Base-by-base conservation (phyloP, 352 stramenopile genomes). In the Phytophthora pluvialis region DNA sequence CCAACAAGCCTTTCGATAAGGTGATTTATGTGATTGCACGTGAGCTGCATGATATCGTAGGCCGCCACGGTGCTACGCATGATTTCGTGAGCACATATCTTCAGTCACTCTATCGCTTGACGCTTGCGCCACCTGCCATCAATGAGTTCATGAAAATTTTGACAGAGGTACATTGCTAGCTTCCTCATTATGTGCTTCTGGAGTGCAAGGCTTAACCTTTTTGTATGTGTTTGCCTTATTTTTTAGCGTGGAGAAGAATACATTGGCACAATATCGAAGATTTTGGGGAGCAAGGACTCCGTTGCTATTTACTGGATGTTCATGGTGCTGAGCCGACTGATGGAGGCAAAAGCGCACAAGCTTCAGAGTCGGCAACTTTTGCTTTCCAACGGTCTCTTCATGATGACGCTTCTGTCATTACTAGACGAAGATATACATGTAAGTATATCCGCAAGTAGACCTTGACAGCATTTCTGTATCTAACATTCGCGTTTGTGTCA, bases 1-100 rank as follows among this genome's bases (percentile, higher is more conserved):
- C 82, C 0, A 93, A 82, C 56, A 93, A 94, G 45, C 82, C 83
- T 21, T 94, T 86, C 42, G 86, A 94, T 26, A 92, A 88, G 51
- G 86, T 78, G 4, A 26, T 82, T 15, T 93, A 81, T 42, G 73
- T 88, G 6, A 60, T 93, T 18, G 81, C 82, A 18, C 73, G 82
- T 33, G 86, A 94, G 60, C 80, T 94, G 15, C 70, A 89, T 50
- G 80, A 94, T 40, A 70, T 94, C 15, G 75, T 91, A 5, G 62
- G 54, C 31, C 77, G 83, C 2, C 79, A 92, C 31, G 82, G 86
- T 15, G 58, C 82, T 3, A 75, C 60, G 3, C 86, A 94, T 26
- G 72, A 83, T 13, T 94, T 91, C 53, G 63, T 94, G 10, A 64
- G 60, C 18, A 91, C 84, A 3, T 95, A 95, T 29, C 61, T 95